phyloP scores from a whole-genome alignment of 1,139 yeast species.

The Blastobotrys malaysiensis region DNA sequence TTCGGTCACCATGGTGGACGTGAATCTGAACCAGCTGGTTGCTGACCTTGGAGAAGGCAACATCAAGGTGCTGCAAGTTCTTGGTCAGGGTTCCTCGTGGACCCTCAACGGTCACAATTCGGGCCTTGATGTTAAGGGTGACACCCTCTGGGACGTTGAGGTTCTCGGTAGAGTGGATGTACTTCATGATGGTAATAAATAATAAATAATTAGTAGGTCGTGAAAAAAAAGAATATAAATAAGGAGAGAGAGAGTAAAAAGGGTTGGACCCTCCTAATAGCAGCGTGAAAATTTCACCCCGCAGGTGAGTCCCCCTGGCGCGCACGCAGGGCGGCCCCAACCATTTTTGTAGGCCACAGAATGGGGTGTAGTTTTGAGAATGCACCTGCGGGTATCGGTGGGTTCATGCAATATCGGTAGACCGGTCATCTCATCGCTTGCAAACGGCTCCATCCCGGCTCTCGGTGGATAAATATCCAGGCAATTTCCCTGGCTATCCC shows the following conservation, averaged over 20 bases:
- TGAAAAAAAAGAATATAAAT: background rate
- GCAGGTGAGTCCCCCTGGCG: background rate
- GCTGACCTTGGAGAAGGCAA: conserved; percentile 76
- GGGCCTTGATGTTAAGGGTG: conserved; percentile 84
- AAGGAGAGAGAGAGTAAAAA: background rate
- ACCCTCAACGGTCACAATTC: conserved; percentile 86
- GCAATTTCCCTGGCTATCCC: background rate
- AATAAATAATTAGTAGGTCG: background rate
- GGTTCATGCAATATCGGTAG: background rate
- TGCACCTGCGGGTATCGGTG: background rate
- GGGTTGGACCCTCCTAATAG: background rate
- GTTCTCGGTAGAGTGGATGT: conserved; percentile 90
- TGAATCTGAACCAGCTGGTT: conserved; percentile 75
- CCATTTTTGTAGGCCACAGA: background rate
- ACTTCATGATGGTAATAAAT: conserved; percentile 63
- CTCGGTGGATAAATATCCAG: background rate
- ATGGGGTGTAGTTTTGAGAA: background rate
- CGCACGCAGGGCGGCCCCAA: background rate
- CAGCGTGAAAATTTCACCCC: background rate
- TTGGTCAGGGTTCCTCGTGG: conserved; percentile 96
- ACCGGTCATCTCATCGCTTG: no score
- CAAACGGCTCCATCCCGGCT: background rate
- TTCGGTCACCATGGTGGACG: conserved; percentile 99
- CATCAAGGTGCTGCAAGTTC: conserved; percentile 92
- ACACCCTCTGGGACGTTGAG: conserved; percentile 95